These are phyloP conservation scores for Bromus sterilis DNA, from an alignment of 176 grass and related monocot species.

Conservation along the genomic window DNA sequence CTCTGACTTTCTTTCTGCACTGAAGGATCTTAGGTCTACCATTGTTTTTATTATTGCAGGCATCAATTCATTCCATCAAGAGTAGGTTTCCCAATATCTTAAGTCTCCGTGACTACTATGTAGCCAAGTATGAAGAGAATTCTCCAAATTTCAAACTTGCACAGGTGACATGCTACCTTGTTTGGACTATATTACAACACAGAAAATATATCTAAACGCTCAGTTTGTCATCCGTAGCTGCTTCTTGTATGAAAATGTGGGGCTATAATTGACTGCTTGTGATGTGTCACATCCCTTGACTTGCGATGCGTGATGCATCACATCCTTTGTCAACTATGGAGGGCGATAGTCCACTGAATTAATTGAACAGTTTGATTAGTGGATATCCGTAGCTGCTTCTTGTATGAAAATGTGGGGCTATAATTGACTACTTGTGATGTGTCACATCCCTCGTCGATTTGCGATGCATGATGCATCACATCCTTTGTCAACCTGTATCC, in stretches of 20 bases:
- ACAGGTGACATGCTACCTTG: slow-evolving; percentile 42
- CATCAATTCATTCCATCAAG: slow-evolving; percentile 99
- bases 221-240: slow-evolving; percentile 2
- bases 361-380: not conserved
- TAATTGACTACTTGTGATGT: not conserved
- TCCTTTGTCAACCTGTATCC: not conserved
- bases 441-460: not conserved
- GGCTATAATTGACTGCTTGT: not conserved
- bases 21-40: slow-evolving; percentile 10
- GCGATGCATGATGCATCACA: not conserved
- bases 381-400: not conserved
- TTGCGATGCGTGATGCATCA: not conserved
- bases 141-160: slow-evolving; percentile 94
- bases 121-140: slow-evolving; percentile 97
- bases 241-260: not conserved
- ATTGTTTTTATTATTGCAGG: slow-evolving; percentile 42
- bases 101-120: slow-evolving; percentile 82
- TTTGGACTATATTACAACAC: not conserved
- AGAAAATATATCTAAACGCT: not conserved
- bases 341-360: not conserved
- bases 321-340: not conserved
- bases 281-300: not conserved
- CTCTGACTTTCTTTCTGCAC: slow-evolving; percentile 2
- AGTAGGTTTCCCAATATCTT: slow-evolving; percentile 86
- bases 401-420: not conserved